Evolutionary conservation across 140 eudicot genomes (phyloP), one percentile per base, ranked within the genome.

Genomic region (Stevia rebaudiana): DNA sequence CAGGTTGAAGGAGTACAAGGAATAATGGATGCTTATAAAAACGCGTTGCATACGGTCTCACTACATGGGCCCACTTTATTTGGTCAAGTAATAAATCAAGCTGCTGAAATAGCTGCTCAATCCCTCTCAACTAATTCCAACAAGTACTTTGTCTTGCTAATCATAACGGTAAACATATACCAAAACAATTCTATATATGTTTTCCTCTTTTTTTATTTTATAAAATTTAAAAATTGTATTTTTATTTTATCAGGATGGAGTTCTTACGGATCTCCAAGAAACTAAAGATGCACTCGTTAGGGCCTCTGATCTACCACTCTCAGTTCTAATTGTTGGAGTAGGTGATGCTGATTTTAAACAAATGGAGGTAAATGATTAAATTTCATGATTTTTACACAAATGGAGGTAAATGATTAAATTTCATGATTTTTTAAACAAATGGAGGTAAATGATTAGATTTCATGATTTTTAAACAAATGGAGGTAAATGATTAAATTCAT

Each of bases 61-160:
- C 96, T 91, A 70, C 76, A 86, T 18, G 98, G 98, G 15, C 98
- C 98, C 11, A 91, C 98, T 22, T 68, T 91, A 53, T 91, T 91
- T 44, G 89, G 98, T 71, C 95, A 69, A 31, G 91, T 91, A 39
- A 51, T 91, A 49, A 78, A 81, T 50, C 85, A 83, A 53, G 98
- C 96, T 67, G 95, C 96, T 17, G 89, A 87, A 76, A 84, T 87
- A 53, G 95, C 98, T 68, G 83, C 71, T 40, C 85, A 79, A 69
- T 88, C 92, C 63, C 81, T 87, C 63, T 69, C 83, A 40, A 56
- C 62, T 44, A 71, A 70, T 56, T 72, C 64, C 19, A 73, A 60
- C 89, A 91, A 91, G 64, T 91, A 91, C 56, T 85, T 78, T 69
- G 78, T 91, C 61, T 67, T 91, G 79, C 82, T 91, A 39, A 91